Evolutionary conservation across 176 grass and related monocot genomes (phyloP).

Genomic region (Alloteropsis semialata): DNA sequence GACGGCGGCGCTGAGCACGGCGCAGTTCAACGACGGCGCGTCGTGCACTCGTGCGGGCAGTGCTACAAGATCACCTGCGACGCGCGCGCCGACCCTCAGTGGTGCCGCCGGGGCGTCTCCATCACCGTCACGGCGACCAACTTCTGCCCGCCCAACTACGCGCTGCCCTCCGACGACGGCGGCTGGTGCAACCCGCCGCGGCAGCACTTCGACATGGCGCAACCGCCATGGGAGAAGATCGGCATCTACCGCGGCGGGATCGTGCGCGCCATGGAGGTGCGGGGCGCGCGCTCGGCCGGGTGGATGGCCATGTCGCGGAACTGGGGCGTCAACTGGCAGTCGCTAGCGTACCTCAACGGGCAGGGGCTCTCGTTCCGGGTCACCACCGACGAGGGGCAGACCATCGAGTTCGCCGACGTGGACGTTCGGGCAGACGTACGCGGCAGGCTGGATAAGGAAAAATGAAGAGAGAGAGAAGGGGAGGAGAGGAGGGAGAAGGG

Average conservation of each 20-base stretch:
- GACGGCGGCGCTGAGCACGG: conserved; percentile 14
- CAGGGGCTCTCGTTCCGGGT: conserved; percentile 22
- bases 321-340: conserved; percentile 86
- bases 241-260: conserved; percentile 28
- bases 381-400: conserved; percentile 11
- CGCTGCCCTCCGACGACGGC: background rate
- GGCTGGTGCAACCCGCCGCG: conserved; percentile 46
- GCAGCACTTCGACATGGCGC: conserved; percentile 69
- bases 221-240: conserved; percentile 67
- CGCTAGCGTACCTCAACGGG: conserved; percentile 37
- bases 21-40: conserved; percentile 17
- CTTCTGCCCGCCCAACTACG: conserved; percentile 49
- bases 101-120: background rate
- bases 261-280: conserved; percentile 19
- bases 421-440: conserved; percentile 48
- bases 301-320: conserved; percentile 63
- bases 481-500: too few relatives aligned
- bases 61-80: conserved; percentile 14
- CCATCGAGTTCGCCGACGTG: conserved; percentile 33
- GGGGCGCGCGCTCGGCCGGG: background rate
- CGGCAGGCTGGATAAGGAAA: conserved; percentile 16
- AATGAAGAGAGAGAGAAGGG: too few relatives aligned
- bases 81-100: background rate
- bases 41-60: conserved; percentile 20
- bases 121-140: conserved; percentile 44